phyloP scores from a whole-genome alignment of 1,284 basidiomycete genomes.

The Exsudoporus floridanus region DNA sequence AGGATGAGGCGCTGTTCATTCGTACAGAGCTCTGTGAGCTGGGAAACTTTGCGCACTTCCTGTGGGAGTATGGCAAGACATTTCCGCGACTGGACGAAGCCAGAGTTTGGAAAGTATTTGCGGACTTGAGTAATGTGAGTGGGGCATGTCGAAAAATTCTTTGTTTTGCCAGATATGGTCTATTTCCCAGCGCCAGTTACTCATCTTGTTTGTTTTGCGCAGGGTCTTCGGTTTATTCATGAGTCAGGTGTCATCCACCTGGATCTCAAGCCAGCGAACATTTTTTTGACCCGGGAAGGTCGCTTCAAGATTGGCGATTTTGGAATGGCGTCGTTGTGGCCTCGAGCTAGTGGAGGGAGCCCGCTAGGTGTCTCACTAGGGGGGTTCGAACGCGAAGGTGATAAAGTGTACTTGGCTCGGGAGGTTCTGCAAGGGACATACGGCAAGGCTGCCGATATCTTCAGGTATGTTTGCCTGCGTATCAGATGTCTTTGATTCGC shows the following conservation, averaged over 20 bases:
- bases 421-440: conserved; percentile 93
- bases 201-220: conserved; percentile 20
- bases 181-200: conserved; percentile 8
- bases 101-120: conserved; percentile 95
- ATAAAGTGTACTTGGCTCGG: conserved; percentile 97
- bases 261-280: conserved; percentile 97
- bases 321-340: conserved; percentile 92
- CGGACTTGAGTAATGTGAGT: conserved; percentile 86
- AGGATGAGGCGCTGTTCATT: conserved; percentile 87
- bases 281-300: conserved; percentile 88
- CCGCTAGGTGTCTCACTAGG: conserved; percentile 41
- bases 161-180: conserved; percentile 17
- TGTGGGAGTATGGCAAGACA: conserved; percentile 87
- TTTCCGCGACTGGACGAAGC: conserved; percentile 90
- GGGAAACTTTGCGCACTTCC: conserved; percentile 89
- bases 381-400: conserved; percentile 92
- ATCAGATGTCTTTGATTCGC: neutral
- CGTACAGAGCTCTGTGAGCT: conserved; percentile 94
- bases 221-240: conserved; percentile 93
- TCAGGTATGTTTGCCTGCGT: conserved; percentile 64
- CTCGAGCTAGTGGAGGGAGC: conserved; percentile 48
- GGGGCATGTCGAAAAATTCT: conserved; percentile 1
- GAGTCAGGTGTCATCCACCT: conserved; percentile 88
- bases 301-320: conserved; percentile 98
- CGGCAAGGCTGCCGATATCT: conserved; percentile 93